These are phyloP conservation scores for Ophiostoma piceae DNA, from an alignment of 2,329 filamentous ascomycete species.

Conservation along the genomic window DNA sequence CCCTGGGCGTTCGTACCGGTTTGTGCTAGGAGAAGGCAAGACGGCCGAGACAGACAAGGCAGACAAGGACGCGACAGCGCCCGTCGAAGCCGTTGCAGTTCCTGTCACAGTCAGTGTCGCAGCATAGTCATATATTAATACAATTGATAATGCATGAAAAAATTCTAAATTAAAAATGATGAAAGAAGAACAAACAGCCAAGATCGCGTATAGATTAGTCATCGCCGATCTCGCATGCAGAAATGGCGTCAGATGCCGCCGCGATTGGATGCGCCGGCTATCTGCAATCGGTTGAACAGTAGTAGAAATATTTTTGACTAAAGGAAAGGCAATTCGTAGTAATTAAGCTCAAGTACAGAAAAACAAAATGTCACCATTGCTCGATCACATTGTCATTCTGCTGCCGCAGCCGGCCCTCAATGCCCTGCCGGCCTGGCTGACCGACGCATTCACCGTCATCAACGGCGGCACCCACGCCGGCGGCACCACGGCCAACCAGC, in stretches of 20 bases:
- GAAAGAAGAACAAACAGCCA: not conserved
- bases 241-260: slow-evolving; percentile 11
- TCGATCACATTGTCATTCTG: slow-evolving; percentile 63
- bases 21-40: not conserved
- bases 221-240: not conserved
- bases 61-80: not conserved
- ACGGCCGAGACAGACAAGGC: not conserved
- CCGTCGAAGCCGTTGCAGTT: not conserved
- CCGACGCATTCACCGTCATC: slow-evolving; percentile 51
- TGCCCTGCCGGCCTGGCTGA: slow-evolving; percentile 47
- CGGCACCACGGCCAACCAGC: slow-evolving; percentile 54
- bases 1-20: slow-evolving; percentile 14
- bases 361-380: slow-evolving; percentile 31
- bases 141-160: no score
- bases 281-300: not conserved
- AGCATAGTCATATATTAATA: not conserved
- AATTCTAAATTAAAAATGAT: no score
- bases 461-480: slow-evolving; percentile 59
- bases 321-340: no score
- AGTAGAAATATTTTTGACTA: no score
- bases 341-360: not conserved
- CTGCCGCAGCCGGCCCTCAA: slow-evolving; percentile 48
- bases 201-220: not conserved
- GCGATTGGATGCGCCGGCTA: slow-evolving; percentile 5
- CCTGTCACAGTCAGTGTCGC: not conserved